Evolutionary conservation across 495 filamentous ascomycete genomes (phyloP).

Genomic region (Penicillium tannophilum): DNA sequence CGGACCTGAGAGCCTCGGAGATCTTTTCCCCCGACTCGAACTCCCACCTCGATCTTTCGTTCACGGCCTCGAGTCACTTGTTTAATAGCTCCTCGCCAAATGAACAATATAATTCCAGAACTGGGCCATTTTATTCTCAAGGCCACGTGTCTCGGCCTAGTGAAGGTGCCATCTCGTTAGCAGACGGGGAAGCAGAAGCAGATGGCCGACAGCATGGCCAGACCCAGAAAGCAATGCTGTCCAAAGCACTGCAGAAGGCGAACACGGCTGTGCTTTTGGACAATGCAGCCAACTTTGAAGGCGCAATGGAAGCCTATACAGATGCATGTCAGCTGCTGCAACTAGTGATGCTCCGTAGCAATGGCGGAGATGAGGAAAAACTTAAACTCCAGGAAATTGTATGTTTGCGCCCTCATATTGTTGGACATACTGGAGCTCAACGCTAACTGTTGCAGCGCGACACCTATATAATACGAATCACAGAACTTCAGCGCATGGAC

Average conservation of each 20-base stretch:
- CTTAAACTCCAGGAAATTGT: constrained; percentile 88
- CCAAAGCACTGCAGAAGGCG: constrained; percentile 89
- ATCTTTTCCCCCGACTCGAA: constrained; percentile 23
- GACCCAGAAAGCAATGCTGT: constrained; percentile 90
- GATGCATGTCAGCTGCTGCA: constrained; percentile 86
- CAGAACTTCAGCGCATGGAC: constrained; percentile 74
- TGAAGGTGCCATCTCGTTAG: constrained; percentile 28
- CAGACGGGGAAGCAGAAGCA: constrained; percentile 31
- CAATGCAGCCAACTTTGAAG: constrained; percentile 91
- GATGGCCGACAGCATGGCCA: constrained; percentile 43
- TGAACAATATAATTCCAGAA: constrained; percentile 10
- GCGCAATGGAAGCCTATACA: constrained; percentile 85
- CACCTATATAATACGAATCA: constrained; percentile 86
- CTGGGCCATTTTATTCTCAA: constrained; percentile 1
- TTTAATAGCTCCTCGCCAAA: constrained; percentile 25
- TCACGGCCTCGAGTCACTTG: constrained; percentile 25
- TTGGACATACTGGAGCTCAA: not conserved
- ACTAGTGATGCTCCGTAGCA: constrained; percentile 81
- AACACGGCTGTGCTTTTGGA: constrained; percentile 94
- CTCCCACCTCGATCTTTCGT: constrained; percentile 28
- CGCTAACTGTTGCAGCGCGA: constrained; percentile 59
- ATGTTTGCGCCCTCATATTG: constrained; percentile 42
- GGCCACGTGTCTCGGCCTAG: constrained; percentile 21
- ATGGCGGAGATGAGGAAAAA: constrained; percentile 76
- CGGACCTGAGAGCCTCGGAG: constrained; percentile 25